Evolutionary conservation across 805 yeast genomes (phyloP), one percentile per base, ranked within the genome.

Genomic region (Yarrowia alimentaria): DNA sequence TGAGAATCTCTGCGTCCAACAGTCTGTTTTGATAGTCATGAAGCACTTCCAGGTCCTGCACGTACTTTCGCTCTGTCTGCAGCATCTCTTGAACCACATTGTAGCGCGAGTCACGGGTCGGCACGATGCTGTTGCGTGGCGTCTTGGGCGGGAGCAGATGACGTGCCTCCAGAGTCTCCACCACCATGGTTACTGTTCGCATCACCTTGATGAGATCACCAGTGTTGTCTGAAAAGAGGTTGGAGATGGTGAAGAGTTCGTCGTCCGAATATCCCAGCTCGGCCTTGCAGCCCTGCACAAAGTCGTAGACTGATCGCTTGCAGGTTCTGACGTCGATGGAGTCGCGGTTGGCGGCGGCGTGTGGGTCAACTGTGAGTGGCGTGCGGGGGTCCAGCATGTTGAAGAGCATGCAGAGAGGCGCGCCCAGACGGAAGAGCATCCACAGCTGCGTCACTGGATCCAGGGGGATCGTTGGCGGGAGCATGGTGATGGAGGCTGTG

Each of bases 361-460:
- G 18, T 11, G 33, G 33, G 19, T 40, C 47, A 51, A 75, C 73
- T 32, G 72, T 64, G 20, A 55, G 43, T 12, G 53, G 56, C 31
- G 68, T 65, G 29, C 74, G 74, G 1, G 83, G 81, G 51, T 73
- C 74, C 16, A 88, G 74, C 11, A 80, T 71, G 67, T 93, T 91
- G 71, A 84, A 87, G 6, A 91, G 70, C 32, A 87, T 77, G 65
- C 98, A 90, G 32, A 93, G 71, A 4, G 98, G 95, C 2, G 94
- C 83, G 9, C 98, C 99, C 61, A 85, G 88, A 60, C 91, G 94
- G 61, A 93, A 81, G 25, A 93, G 70, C 57, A 87, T 82, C 80
- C 96, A 85, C 33, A 93, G 64, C 56, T 88, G 90, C 1, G 96
- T 88, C 2, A 86, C 97, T 3, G 98, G 97, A 64, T 93, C 99